Evolutionary conservation across 2,329 filamentous ascomycete genomes (phyloP), one percentile per base, ranked within the genome.

Genomic region (Ceratocystis albifundus): DNA sequence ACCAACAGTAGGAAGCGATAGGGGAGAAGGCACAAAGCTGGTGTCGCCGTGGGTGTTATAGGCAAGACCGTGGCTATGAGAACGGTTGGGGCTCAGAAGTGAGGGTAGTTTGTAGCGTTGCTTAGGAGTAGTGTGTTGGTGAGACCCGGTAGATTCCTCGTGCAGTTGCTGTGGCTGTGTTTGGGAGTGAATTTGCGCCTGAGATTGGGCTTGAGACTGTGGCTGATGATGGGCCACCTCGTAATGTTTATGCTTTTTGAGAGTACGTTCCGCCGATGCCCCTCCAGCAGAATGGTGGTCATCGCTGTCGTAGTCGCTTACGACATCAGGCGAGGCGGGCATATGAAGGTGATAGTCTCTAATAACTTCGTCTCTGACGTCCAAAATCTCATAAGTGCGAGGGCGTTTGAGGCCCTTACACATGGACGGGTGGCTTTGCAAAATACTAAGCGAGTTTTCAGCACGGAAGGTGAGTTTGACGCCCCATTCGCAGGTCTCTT

Each of bases 391-490:
- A 67, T 73, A 75, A 22, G 71, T 71, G 46, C 69, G 71, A 10
- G 71, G 71, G 4, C 71, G 70, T 62, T 70, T 71, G 59, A 69
- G 70, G 1, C 71, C 71, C 61, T 70, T 71, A 4, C 70, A 69
- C 75, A 76, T 76, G 8, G 74, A 75, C 1, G 74, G 75, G 61
- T 76, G 75, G 20, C 68, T 67, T 4, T 70, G 68, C 59, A 71
- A 70, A 41, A 76, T 68, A n/a, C 70, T 70, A 65, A 73, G 74
- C 0, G 74, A 75, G 61, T 76, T 75, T 67, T 76, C 74, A 2
- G 71, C 70, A 36, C 75, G 74, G 63, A 76, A 76, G 3, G 71
- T 75, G 36, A 76, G 71, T 71, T 74, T 75, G 68, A 76, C 69
- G 0, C 75, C 75, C 75, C 75, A 76, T 72, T 74, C 72, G 53